phyloP scores from a whole-genome alignment of 2,329 filamentous ascomycete species.

The Dactylellina sp. region DNA sequence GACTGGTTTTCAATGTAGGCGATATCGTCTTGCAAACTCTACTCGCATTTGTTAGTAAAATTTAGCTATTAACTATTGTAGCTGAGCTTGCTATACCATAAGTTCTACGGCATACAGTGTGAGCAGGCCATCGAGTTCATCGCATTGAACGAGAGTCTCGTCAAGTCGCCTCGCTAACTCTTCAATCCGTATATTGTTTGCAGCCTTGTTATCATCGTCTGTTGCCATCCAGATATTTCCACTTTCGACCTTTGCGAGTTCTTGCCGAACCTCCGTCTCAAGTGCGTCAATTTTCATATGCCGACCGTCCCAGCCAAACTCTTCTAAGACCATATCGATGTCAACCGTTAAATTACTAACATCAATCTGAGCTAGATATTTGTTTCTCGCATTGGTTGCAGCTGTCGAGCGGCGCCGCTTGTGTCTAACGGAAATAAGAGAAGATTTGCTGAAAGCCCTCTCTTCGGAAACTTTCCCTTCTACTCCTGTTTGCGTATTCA shows the following conservation, averaged over 20 bases:
- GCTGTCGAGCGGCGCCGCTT: slow-evolving; percentile 50
- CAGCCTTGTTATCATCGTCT: slow-evolving; percentile 63
- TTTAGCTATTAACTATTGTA: slow-evolving; percentile 59
- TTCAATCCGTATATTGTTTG: slow-evolving; percentile 86
- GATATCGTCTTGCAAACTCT: slow-evolving; percentile 95
- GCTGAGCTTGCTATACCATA: slow-evolving; percentile 71
- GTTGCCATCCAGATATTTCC: slow-evolving; percentile 61
- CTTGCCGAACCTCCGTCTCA: slow-evolving; percentile 59
- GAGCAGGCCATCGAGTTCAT: slow-evolving; percentile 92
- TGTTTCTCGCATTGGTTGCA: slow-evolving; percentile 34
- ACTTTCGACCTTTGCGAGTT: slow-evolving; percentile 60
- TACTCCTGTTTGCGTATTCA: slow-evolving; percentile 18
- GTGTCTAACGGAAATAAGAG: slow-evolving; percentile 43
- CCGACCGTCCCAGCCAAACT: slow-evolving; percentile 60
- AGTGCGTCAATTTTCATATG: slow-evolving; percentile 59
- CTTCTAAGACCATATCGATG: slow-evolving; percentile 59
- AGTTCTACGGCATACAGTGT: slow-evolving; percentile 96
- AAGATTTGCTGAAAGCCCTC: slow-evolving; percentile 32
- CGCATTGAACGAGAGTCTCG: slow-evolving; percentile 90
- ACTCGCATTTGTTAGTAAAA: slow-evolving; percentile 57
- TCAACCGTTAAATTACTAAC: slow-evolving; percentile 59
- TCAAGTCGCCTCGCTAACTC: slow-evolving; percentile 89
- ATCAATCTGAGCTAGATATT: slow-evolving; percentile 59
- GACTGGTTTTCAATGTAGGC: slow-evolving; percentile 97
- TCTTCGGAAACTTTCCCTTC: slow-evolving; percentile 25